A percentile compares a stretch with the other conserved stretches of the same genome.
Conservation (phyloP, 2,329 filamentous ascomycete genomes). For the Alternaria consortialis region DNA sequence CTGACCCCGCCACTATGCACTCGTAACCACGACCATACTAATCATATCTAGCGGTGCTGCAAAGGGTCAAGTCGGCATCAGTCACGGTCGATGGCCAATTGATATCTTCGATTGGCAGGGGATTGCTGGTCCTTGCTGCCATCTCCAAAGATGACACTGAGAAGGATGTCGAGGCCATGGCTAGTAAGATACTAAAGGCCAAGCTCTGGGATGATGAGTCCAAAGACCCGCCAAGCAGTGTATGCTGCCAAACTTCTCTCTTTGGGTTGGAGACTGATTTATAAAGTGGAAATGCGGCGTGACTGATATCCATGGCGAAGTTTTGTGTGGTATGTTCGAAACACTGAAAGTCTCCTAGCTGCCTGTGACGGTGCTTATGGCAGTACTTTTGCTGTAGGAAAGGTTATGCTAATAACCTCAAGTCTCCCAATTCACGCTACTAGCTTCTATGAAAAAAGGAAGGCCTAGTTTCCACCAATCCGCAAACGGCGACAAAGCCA, state of each 20-base stretch:
- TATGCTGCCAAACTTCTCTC: slow-evolving; percentile 48
- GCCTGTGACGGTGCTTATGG: not conserved
- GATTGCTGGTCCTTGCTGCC: slow-evolving; percentile 89
- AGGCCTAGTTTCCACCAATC: slow-evolving; percentile 95
- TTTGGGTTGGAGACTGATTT: slow-evolving; percentile 18
- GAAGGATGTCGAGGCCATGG: slow-evolving; percentile 85
- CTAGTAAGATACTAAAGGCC: slow-evolving; percentile 85
- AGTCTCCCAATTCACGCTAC: slow-evolving; percentile 97
- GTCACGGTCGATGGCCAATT: slow-evolving; percentile 93
- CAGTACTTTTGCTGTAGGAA: not conserved
- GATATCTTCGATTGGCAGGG: slow-evolving; percentile 89
- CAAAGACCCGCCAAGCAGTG: slow-evolving; percentile 65
- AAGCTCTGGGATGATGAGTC: slow-evolving; percentile 89
- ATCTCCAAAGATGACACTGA: slow-evolving; percentile 89
- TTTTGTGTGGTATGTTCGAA: slow-evolving; percentile 80
- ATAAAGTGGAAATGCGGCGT: slow-evolving; percentile 88
- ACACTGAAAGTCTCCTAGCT: not conserved
- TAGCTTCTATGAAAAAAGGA: slow-evolving; percentile 93
- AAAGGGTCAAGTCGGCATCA: slow-evolving; percentile 92
- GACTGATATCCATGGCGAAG: slow-evolving; percentile 85
- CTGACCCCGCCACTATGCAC: slow-evolving; percentile 15
- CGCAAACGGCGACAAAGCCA: slow-evolving; percentile 79
- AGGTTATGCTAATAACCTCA: slow-evolving; percentile 25
- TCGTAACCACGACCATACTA: slow-evolving; percentile 22
- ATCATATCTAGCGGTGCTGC: slow-evolving; percentile 75